phyloP scores from a whole-genome alignment of 2,329 filamentous ascomycete species.

The Penicillium paneum region DNA sequence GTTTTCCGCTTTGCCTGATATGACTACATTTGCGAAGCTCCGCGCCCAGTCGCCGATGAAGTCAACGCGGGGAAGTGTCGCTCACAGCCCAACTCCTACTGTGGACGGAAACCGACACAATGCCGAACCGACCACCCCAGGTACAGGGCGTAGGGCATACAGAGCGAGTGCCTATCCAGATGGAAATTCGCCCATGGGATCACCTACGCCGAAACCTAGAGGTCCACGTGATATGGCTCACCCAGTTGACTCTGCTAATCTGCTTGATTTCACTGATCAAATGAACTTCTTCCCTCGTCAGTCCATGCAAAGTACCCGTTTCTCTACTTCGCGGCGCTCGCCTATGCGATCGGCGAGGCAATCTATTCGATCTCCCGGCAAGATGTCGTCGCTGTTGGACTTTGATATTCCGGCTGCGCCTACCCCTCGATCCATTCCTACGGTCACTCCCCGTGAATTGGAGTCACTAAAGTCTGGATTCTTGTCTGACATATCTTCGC shows the following conservation, averaged over 20 bases:
- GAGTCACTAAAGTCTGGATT: conserved; percentile 90
- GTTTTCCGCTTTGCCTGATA: conserved; percentile 84
- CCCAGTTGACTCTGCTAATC: conserved; percentile 64
- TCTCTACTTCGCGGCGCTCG: conserved; percentile 43
- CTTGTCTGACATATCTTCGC: conserved; percentile 87
- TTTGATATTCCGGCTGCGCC: conserved; percentile 93
- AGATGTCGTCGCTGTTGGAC: conserved; percentile 69
- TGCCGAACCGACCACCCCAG: conserved; percentile 44
- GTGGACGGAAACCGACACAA: conserved; percentile 16
- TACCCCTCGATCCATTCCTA: conserved; percentile 86
- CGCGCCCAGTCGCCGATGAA: conserved; percentile 61
- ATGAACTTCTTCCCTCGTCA: conserved; percentile 56
- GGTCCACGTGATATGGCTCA: conserved; percentile 43
- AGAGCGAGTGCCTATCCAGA: conserved; percentile 32
- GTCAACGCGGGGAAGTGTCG: conserved; percentile 33
- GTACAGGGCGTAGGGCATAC: conserved; percentile 44
- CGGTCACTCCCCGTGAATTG: conserved; percentile 84
- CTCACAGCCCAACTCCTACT: conserved; percentile 40
- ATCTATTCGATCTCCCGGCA: conserved; percentile 41
- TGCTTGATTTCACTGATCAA: conserved; percentile 87
- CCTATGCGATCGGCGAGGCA: conserved; percentile 42
- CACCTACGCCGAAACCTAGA: conserved; percentile 51
- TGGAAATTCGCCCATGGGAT: conserved; percentile 33
- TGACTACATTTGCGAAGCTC: conserved; percentile 77
- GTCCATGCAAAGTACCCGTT: conserved; percentile 39